Base-by-base conservation (phyloP, 73 alveolate genomes). In the Urostyla sp. region DNA sequence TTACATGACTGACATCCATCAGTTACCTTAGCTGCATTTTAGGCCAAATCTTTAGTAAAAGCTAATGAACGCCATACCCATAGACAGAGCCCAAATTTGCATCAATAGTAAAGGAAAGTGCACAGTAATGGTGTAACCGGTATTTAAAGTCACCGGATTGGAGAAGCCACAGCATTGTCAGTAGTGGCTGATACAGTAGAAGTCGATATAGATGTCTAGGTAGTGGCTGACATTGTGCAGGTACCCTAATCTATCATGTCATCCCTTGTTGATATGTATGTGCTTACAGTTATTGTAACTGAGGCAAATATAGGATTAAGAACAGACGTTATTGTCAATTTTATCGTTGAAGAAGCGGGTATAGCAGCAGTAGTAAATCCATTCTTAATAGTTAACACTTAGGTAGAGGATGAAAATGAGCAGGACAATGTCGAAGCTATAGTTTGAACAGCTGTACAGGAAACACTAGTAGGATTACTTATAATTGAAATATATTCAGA, bases 51-150 rank as follows among this genome's bases (percentile, higher is more conserved):
- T 49, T 49, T 69, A 1, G 49, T 48, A 24, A 69, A 69, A 1
- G 72, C 83, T 46, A 69, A 69, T 28, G 49, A 31, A 23, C n/a
- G n/a, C 83, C 83, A 30, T 46, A 69, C 16, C 83, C 83, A 34
- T 69, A 31, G 6, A 69, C 83, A n/a, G 53, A 43, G 27, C 53
- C 18, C n/a, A 49, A 27, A 16, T 31, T 69, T 1, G 30, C 24
- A 15, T 69, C 83, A 31, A 69, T 46, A 20, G 53, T 69, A 32
- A 21, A 1, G 83, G 83, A 37, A 69, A 69, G 2, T 30, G 56
- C 6, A 69, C 72, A 27, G 67, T 46, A 0, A 69, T 54, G 11
- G 49, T 28, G 30, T 67, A 27, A 3, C 83, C 83, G 4, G 69
- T 54, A 24, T 49, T 49, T 26, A 69, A 30, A 10, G 83, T 67